Evolutionary conservation across 139 green algal species (phyloP).

Genomic region (Chlorella sp.): DNA sequence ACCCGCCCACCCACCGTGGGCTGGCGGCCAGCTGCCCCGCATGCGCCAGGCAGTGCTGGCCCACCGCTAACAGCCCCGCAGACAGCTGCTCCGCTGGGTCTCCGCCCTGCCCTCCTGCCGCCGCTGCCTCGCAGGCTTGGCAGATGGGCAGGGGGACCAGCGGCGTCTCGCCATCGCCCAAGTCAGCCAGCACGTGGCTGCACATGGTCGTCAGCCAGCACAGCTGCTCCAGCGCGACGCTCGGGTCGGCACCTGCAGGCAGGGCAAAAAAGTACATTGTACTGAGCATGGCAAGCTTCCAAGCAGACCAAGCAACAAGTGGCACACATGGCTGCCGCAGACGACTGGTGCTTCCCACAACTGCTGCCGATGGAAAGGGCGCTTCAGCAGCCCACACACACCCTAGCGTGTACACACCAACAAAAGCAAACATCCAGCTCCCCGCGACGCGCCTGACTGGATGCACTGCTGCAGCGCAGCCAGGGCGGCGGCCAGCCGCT

Average conservation of each 20-base stretch:
- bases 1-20: slow-evolving; percentile 48
- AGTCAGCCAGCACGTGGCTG: slow-evolving; percentile 82
- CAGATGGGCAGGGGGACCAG: slow-evolving; percentile 72
- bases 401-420: too few species aligned
- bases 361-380: too few species aligned
- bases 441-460: slow-evolving; percentile 35
- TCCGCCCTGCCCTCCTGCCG: neutral
- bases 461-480: slow-evolving; percentile 41
- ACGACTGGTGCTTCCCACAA: too few species aligned
- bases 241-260: slow-evolving; percentile 52
- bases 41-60: slow-evolving; percentile 23
- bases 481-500: slow-evolving; percentile 38
- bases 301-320: too few species aligned
- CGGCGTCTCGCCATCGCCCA: slow-evolving; percentile 82
- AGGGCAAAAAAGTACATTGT: too few species aligned
- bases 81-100: slow-evolving; percentile 24
- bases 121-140: slow-evolving; percentile 35
- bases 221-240: slow-evolving; percentile 79
- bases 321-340: too few species aligned
- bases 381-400: too few species aligned
- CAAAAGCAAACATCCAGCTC: too few species aligned
- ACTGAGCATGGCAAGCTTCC: too few species aligned
- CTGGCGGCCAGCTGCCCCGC: slow-evolving; percentile 54
- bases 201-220: slow-evolving; percentile 78
- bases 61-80: slow-evolving; percentile 51